phyloP scores from a whole-genome alignment of 768 basidiomycete genomes.

The Suillus bovinus region DNA sequence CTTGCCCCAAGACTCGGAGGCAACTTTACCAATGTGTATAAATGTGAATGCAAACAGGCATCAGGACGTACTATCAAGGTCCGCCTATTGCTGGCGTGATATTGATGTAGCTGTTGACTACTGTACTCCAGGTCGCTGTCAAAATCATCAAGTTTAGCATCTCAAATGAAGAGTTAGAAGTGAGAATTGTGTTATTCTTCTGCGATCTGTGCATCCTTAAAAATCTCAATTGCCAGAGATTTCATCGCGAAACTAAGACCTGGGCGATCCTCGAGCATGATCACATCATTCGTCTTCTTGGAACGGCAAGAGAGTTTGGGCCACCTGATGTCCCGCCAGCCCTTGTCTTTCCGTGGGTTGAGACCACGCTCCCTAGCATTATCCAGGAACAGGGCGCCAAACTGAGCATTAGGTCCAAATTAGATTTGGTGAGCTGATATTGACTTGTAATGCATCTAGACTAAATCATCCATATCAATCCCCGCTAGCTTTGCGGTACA shows the following conservation, averaged over 20 bases:
- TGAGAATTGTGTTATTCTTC: background rate
- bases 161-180: background rate
- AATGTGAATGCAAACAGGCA: background rate
- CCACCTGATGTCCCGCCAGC: constrained; percentile 12
- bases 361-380: constrained; percentile 5
- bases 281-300: constrained; percentile 21
- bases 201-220: background rate
- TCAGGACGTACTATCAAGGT: background rate
- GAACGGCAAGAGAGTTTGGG: constrained; percentile 15
- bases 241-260: constrained; percentile 15
- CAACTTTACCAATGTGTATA: background rate
- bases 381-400: constrained; percentile 7
- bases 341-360: constrained; percentile 19
- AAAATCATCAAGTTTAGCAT: background rate
- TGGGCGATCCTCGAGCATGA: constrained; percentile 19
- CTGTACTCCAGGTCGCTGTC: background rate
- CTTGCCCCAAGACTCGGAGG: background rate
- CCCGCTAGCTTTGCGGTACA: background rate
- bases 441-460: background rate
- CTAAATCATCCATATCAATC: background rate
- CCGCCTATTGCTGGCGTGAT: background rate
- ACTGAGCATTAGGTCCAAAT: constrained; percentile 11
- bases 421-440: constrained; percentile 17
- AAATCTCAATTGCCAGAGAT: constrained; percentile 4
- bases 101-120: background rate